Evolutionary conservation across 495 filamentous ascomycete genomes (phyloP), one percentile per base, ranked within the genome.

Genomic region (Cairneyella variabilis): DNA sequence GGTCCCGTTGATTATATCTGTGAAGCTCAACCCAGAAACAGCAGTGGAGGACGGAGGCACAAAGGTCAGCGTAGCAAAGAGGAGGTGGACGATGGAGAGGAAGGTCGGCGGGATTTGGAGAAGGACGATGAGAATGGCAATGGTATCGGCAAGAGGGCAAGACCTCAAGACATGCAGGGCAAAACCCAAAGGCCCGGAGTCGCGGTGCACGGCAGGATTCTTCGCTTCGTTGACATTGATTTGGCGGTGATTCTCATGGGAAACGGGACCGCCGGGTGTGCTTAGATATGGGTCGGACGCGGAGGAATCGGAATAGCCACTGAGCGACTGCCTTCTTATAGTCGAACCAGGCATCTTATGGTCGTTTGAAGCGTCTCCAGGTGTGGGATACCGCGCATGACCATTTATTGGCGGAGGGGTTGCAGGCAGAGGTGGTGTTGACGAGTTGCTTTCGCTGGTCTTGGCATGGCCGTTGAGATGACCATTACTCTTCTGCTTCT

Each of bases 121-220:
- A 51, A 99, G 82, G 66, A 99, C 86, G 68, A 99, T 97, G 66
- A 99, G 78, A 66, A 99, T 96, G 64, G 93, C 91, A 70, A 99
- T 89, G 51, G 93, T 96, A 74, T 99, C 93, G 69, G 88, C 84
- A 58, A 96, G 83, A 21, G 93, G 93, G 63, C 90, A 96, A 22
- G 90, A 91, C 57, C 80, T 79, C 57, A 98, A 82, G 54, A 98
- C 93, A 37, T 92, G 97, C 56, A 88, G 78, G 43, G 84, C 83
- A 49, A 91, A 69, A 58, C 84, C 81, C 51, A 93, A 68, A 40
- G 85, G 82, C 53, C 86, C 84, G 46, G 71, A 66, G 44, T 77
- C 82, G 51, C 76, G 76, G 56, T 83, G 77, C 44, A 79, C 81
- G 53, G 82, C 73, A 30, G 82, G 79, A 60, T 84, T 84, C 70